Base-by-base conservation (phyloP, 1,139 yeast species). In the Pichia sp. region DNA sequence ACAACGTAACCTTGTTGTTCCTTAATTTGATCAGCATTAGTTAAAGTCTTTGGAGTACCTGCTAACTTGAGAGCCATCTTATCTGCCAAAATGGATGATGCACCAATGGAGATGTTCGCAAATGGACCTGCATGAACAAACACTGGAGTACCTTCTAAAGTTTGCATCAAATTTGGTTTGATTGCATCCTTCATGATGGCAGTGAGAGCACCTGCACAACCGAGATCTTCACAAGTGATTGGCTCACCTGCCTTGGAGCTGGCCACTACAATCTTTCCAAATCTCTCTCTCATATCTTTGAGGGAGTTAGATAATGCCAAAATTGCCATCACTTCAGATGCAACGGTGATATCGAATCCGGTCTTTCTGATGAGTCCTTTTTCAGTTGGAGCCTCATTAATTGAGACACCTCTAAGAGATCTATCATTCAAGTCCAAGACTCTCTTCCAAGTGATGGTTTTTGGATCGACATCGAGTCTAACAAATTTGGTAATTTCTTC, bases 101-200 rank as follows among this genome's bases (percentile, higher is more conserved):
- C 96, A 56, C 97, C 98, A 58, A 91, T 91, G 32, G 96, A 85
- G 50, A 91, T 91, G 63, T 91, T 91, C 51, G 98, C 98, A 59
- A 91, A 91, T 34, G 98, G 98, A 47, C 98, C 98, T 41, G 97
- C 97, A 59, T 91, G 98, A 36, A 91, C 96, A 53, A 91, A 80
- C 29, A 91, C 98, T 24, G 98, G 98, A 19, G 97, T 87, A 46
- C 98, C 98, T 65, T 91, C 98, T 50, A 91, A 73, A 37, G 97
- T 86, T 66, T 91, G 98, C 98, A 91, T 91, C 56, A 91, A 67
- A 60, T 88, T 91, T 49, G 98, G 98, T 67, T 91, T 88, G 58
- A 91, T 83, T 29, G 98, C 96, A 59, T 91, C 98, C 67, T 87
- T 88, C 69, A 91, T 74, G 52, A 91, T 67, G 11, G 97, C 98